These are phyloP conservation scores for Marchantia paleacea DNA, from an alignment of 225 moss, liverwort and hornwort species.

Conservation along the genomic window DNA sequence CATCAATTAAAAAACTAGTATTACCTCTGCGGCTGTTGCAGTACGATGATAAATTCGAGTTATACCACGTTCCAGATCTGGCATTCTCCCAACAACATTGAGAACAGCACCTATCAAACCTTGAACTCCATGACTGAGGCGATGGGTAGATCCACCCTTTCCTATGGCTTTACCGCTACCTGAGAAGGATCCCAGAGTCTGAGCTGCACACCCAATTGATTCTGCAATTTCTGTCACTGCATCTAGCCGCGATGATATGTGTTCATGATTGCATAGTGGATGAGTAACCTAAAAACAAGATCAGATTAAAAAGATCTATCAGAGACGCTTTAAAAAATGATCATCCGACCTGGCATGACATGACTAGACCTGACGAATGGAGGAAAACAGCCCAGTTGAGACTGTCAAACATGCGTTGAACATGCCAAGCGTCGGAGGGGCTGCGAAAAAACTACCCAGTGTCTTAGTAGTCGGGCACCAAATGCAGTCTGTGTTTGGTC, in stretches of 20 bases:
- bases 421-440: background rate
- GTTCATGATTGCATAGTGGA: constrained; percentile 67
- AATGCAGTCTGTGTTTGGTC: constrained; percentile 85
- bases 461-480: constrained; percentile 85
- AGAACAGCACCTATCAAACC: constrained; percentile 66
- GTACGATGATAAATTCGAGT: constrained; percentile 91
- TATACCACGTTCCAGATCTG: constrained; percentile 91
- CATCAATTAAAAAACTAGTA: background rate
- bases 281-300: constrained; percentile 72
- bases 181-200: constrained; percentile 49
- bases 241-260: constrained; percentile 71
- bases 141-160: constrained; percentile 39
- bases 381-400: background rate
- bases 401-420: too few species aligned
- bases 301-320: background rate
- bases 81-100: constrained; percentile 62
- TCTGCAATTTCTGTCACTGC: constrained; percentile 83
- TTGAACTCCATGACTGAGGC: constrained; percentile 36
- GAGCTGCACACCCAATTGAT: constrained; percentile 61
- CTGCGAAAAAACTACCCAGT: constrained; percentile 65
- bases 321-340: background rate
- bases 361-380: background rate
- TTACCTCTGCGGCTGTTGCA: constrained; percentile 85
- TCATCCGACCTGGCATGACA: background rate
- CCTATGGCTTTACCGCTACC: constrained; percentile 45